Conservation (phyloP, 495 filamentous ascomycete genomes). For the Halenospora varia region DNA sequence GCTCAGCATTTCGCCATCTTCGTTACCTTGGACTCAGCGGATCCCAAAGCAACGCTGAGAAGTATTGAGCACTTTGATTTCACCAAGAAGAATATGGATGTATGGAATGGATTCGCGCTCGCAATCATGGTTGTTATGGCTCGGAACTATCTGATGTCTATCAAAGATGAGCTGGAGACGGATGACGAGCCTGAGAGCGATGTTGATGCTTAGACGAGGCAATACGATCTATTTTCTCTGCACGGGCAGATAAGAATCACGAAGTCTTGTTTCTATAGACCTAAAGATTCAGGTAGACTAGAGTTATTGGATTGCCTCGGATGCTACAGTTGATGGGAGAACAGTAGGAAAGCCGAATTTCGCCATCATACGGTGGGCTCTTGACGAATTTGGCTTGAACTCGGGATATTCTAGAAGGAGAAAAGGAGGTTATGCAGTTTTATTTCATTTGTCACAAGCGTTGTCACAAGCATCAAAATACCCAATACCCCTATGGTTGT, state of each 20-base stretch:
- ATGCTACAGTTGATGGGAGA: no score
- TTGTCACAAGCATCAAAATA: background rate
- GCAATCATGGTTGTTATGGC: conserved; percentile 22
- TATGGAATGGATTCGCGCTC: conserved; percentile 35
- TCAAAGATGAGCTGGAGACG: conserved; percentile 19
- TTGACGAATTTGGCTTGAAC: background rate
- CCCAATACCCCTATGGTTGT: background rate
- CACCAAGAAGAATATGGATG: conserved; percentile 29
- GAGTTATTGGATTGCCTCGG: no score
- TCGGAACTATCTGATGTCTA: conserved; percentile 22
- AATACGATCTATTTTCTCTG: background rate
- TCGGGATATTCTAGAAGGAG: background rate
- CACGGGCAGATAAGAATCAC: no score
- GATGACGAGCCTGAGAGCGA: conserved; percentile 2
- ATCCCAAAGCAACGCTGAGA: conserved; percentile 22
- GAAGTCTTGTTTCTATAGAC: no score
- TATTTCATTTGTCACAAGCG: background rate
- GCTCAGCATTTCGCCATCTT: conserved; percentile 29
- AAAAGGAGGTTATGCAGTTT: background rate
- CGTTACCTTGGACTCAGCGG: conserved; percentile 28
- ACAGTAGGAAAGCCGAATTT: no score
- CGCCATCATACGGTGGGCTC: no score
- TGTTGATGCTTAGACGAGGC: background rate
- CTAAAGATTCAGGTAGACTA: no score
- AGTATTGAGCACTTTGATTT: conserved; percentile 33